Conservation (phyloP, 78 protist species). For the Tieghemostelium lacteum region DNA sequence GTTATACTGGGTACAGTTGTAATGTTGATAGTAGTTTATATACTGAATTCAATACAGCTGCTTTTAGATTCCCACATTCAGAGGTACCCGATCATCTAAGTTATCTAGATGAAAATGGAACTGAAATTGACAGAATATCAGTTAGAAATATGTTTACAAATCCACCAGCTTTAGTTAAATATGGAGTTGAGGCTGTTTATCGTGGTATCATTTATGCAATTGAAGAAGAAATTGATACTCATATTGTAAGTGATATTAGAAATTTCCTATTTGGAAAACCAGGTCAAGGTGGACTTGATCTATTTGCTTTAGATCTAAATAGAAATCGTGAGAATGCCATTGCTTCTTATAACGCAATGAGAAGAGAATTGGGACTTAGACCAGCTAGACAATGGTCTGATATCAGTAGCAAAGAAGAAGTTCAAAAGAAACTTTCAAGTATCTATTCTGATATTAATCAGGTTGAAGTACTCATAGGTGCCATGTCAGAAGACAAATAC, state of each 20-base stretch:
- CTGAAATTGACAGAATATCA: background rate
- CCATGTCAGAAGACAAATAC: constrained; percentile 63
- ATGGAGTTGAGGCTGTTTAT: constrained; percentile 37
- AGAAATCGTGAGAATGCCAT: constrained; percentile 79
- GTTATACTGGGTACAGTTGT: constrained; percentile 50
- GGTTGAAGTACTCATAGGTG: constrained; percentile 50
- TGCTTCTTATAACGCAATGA: constrained; percentile 42
- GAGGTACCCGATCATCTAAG: constrained; percentile 66
- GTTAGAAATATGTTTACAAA: constrained; percentile 32
- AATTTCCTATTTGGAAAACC: constrained; percentile 77
- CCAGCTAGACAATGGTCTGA: constrained; percentile 57
- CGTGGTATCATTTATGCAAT: constrained; percentile 30
- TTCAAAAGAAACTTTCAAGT: constrained; percentile 2
- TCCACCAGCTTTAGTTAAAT: constrained; percentile 25
- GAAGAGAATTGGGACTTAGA: constrained; percentile 26
- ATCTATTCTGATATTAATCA: constrained; percentile 24
- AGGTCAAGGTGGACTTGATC: constrained; percentile 79
- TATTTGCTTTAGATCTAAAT: constrained; percentile 34
- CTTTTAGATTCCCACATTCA: constrained; percentile 79
- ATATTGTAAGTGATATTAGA: constrained; percentile 48
- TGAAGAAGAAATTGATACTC: constrained; percentile 40
- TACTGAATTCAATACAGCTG: constrained; percentile 50
- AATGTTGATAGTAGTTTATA: constrained; percentile 22
- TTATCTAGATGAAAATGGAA: constrained; percentile 7
- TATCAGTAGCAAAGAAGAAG: background rate